phyloP scores from a whole-genome alignment of 2,329 filamentous ascomycete species.

The Penicillium sp. region DNA sequence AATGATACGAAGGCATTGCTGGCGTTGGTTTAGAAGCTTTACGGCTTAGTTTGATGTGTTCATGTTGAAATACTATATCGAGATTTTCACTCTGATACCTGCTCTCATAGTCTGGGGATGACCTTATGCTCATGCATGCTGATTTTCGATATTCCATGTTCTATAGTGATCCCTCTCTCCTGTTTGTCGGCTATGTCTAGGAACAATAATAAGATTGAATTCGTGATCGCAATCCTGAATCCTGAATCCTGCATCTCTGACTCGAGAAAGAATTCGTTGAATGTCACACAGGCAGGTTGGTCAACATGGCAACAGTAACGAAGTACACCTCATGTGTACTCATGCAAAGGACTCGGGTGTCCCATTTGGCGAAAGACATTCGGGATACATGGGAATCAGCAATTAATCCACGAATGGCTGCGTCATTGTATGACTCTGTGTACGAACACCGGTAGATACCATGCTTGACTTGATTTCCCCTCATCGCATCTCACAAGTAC shows the following conservation, averaged over 20 bases:
- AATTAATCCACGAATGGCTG: not conserved
- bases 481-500: not conserved
- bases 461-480: not conserved
- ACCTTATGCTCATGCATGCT: not conserved
- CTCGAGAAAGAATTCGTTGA: slow-evolving; percentile 4
- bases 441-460: not conserved
- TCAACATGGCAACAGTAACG: slow-evolving; percentile 17
- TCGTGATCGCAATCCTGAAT: not conserved
- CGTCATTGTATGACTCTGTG: slow-evolving; percentile 9
- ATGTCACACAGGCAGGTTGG: slow-evolving; percentile 16
- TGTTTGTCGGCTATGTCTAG: not conserved
- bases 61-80: not conserved
- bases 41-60: not conserved
- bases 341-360: not conserved
- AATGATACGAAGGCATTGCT: slow-evolving; percentile 16
- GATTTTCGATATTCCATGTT: no score
- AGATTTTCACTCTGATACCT: not conserved
- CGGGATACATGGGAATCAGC: not conserved
- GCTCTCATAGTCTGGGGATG: not conserved
- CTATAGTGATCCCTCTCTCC: not conserved
- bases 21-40: slow-evolving; percentile 22
- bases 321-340: slow-evolving; percentile 2
- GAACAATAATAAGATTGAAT: not conserved
- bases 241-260: not conserved
- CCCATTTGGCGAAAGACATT: not conserved